A percentile compares a stretch with the other conserved stretches of the same genome.
phyloP scores from a whole-genome alignment of 176 grass and related monocot genomes.

The Tuctoria greenei region DNA sequence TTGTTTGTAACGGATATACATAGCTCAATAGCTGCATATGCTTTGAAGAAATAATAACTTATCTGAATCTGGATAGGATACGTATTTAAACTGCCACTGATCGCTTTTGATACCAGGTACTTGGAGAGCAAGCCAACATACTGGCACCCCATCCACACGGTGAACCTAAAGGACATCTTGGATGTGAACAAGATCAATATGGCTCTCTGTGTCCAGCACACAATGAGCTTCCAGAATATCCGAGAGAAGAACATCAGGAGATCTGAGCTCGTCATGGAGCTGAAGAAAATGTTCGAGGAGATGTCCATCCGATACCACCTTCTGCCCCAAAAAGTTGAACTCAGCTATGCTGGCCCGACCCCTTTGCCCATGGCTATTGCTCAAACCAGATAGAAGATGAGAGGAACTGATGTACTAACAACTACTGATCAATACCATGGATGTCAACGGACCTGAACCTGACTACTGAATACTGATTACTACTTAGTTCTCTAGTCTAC shows the following conservation, averaged over 20 bases:
- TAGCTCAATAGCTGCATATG: not conserved
- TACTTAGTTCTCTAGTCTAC: not conserved
- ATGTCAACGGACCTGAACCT: not conserved
- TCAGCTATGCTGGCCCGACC: constrained; percentile 51
- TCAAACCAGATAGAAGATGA: constrained; percentile 34
- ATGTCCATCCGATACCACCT: constrained; percentile 61
- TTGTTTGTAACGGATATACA: not conserved
- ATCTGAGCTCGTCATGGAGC: constrained; percentile 77
- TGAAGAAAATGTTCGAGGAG: constrained; percentile 93
- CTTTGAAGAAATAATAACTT: not conserved
- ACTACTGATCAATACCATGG: not conserved
- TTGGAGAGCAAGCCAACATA: constrained; percentile 88
- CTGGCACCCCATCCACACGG: constrained; percentile 67
- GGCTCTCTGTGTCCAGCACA: constrained; percentile 66
- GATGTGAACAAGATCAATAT: constrained; percentile 93
- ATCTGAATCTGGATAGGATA: not conserved
- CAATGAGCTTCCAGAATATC: constrained; percentile 96
- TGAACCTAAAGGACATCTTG: constrained; percentile 79
- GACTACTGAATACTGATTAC: not conserved
- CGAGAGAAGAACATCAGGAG: constrained; percentile 70
- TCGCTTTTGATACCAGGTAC: constrained; percentile 54
- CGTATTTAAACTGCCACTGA: not conserved
- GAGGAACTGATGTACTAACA: constrained; percentile 6
- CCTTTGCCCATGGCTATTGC: constrained; percentile 48
- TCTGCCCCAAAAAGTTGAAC: constrained; percentile 69